Conservation (phyloP, 2,329 filamentous ascomycete genomes). For the Sarocladium brachiariae region DNA sequence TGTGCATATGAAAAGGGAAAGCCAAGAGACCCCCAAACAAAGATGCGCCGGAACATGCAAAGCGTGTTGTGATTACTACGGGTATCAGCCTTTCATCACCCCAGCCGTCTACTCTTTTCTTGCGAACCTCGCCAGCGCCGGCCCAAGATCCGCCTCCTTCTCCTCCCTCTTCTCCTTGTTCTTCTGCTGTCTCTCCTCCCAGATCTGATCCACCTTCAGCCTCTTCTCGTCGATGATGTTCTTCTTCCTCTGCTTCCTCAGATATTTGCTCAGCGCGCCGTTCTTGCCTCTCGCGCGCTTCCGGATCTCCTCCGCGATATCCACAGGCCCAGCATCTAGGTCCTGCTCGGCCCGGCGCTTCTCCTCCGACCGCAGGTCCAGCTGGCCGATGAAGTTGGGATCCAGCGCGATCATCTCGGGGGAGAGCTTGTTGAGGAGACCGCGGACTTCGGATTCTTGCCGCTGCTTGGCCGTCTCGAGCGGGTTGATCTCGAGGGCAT, state of each 20-base stretch:
- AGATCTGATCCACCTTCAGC: slow-evolving; percentile 76
- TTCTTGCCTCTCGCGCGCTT: slow-evolving; percentile 87
- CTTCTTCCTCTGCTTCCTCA: slow-evolving; percentile 85
- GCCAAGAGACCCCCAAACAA: neutral
- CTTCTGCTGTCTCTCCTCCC: slow-evolving; percentile 63
- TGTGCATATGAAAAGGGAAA: slow-evolving; percentile 1
- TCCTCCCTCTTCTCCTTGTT: slow-evolving; percentile 56
- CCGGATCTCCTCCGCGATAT: slow-evolving; percentile 54
- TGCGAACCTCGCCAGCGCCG: slow-evolving; percentile 79
- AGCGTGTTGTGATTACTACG: slow-evolving; percentile 5
- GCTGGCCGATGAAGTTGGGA: slow-evolving; percentile 81
- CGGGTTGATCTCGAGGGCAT: slow-evolving; percentile 87
- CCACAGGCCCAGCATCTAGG: slow-evolving; percentile 60
- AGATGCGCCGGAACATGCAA: neutral
- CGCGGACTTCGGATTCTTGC: slow-evolving; percentile 85
- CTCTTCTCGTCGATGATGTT: slow-evolving; percentile 97
- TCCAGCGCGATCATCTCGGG: slow-evolving; percentile 97
- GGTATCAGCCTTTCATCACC: neutral
- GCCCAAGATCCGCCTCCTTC: slow-evolving; percentile 68
- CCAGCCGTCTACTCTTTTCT: slow-evolving; percentile 50
- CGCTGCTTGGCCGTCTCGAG: slow-evolving; percentile 91
- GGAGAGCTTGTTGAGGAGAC: slow-evolving; percentile 85
- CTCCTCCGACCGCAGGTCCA: slow-evolving; percentile 75
- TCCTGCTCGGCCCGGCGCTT: slow-evolving; percentile 72
- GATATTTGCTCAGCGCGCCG: slow-evolving; percentile 75